Base-by-base conservation (phyloP, 129 eudicot genomes). In the Flaveria trinervia region DNA sequence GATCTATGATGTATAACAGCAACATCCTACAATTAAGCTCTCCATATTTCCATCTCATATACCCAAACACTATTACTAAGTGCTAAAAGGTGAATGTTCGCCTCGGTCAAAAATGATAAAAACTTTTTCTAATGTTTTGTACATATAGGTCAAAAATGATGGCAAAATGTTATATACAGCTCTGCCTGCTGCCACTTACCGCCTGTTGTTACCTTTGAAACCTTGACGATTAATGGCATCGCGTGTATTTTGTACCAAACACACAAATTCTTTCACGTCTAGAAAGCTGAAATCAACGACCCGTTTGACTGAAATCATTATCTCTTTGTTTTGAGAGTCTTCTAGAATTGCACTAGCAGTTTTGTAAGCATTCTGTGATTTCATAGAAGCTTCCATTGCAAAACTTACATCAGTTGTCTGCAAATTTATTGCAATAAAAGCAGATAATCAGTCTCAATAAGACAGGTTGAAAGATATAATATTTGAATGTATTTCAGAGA, bases 331-430 rank as follows among this genome's bases (percentile, higher is more conserved):
- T 68, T 75, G 88, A 55, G 84, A 72, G 73, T 91, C 83, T 74
- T 77, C 77, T 11, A 81, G 81, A 68, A 56, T 80, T 65, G 70
- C 64, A 57, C 46, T 79, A 30, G 90, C 90, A 74, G 83, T 84
- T 65, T 86, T 78, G 85, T 85, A 94, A 30, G 89, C 88, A 73
- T 45, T 80, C 73, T 82, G 88, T n/a, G 97, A 83, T 64, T 85
- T 89, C 30, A 82, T 80, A 30, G 88, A 79, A 26, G 99, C 99
- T 26, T 91, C 99, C 99, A 91, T 91, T 50, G 97, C 99, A 76
- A 77, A 81, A 79, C 75, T 86, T 56, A 83, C 86, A 52, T 91
- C 87, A 20, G 82, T 65, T 23, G 92, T 82, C 99, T 94, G 90
- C 73, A 72, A 74, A 82, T 68, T 18, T 45, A 44, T 61, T 67